Evolutionary conservation across 768 basidiomycete species (phyloP).

Genomic region (Termitomyces bulborhizus): DNA sequence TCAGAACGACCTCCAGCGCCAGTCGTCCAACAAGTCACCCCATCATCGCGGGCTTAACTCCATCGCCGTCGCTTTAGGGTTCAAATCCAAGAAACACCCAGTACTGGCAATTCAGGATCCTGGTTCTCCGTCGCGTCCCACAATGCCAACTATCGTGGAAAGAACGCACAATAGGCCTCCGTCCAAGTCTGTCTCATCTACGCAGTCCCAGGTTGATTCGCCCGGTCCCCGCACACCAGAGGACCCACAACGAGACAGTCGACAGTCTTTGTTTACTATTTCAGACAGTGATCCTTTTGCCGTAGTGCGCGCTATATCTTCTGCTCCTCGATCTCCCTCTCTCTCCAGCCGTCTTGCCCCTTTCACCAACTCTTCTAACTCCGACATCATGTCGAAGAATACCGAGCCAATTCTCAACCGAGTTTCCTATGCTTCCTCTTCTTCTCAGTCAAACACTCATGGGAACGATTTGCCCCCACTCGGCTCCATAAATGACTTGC

Average conservation of each 20-base stretch:
- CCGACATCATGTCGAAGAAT: conserved; percentile 36
- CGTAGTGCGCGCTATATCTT: conserved; percentile 33
- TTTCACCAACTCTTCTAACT: conserved; percentile 45
- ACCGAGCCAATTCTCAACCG: conserved; percentile 33
- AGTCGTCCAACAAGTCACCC: conserved; percentile 24
- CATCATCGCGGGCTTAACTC: conserved; percentile 33
- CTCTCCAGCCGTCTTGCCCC: conserved; percentile 47
- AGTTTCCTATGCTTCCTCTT: conserved; percentile 52
- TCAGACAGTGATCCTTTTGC: conserved; percentile 65
- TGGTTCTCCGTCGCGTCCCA: conserved; percentile 20
- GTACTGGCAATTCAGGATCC: conserved; percentile 48
- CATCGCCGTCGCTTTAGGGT: conserved; percentile 54
- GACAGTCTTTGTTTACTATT: conserved; percentile 54
- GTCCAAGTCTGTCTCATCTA: conserved; percentile 53
- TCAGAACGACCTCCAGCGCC: conserved; percentile 22
- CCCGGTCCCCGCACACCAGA: conserved; percentile 48
- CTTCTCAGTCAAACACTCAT: conserved; percentile 42
- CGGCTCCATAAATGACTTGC: background rate
- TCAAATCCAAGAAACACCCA: conserved; percentile 56
- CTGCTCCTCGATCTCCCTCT: conserved; percentile 30
- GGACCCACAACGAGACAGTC: conserved; percentile 34
- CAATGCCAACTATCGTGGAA: conserved; percentile 16
- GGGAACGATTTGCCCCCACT: conserved; percentile 22
- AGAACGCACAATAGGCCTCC: conserved; percentile 33
- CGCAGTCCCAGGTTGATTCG: conserved; percentile 49